Evolutionary conservation across 1,139 yeast species (phyloP).

Genomic region (Kurtzmaniella quercitrusa): DNA sequence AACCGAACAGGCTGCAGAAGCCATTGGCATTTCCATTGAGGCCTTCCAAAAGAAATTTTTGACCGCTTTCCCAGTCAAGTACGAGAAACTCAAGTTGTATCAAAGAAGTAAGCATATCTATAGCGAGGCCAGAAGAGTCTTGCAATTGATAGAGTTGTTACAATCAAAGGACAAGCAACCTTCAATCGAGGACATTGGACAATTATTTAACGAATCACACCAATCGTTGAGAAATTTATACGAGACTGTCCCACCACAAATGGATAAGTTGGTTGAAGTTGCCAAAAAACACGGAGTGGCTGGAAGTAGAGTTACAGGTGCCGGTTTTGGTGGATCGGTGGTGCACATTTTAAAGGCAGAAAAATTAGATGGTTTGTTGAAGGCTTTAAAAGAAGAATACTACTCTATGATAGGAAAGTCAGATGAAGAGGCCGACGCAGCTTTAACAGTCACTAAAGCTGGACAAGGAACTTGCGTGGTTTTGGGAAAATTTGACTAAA

Average conservation of each 20-base stretch:
- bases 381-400: constrained; percentile 46
- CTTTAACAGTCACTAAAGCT: constrained; percentile 56
- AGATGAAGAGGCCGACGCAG: constrained; percentile 41
- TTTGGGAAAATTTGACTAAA: neutral
- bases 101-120: constrained; percentile 62
- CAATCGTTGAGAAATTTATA: constrained; percentile 43
- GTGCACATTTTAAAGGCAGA: constrained; percentile 57
- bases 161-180: neutral
- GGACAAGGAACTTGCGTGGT: constrained; percentile 50
- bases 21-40: constrained; percentile 38
- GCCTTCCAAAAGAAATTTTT: constrained; percentile 45
- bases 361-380: constrained; percentile 38
- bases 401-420: constrained; percentile 48
- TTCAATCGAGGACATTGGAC: constrained; percentile 37
- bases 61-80: constrained; percentile 53
- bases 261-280: constrained; percentile 48
- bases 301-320: constrained; percentile 74
- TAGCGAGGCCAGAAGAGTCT: constrained; percentile 59
- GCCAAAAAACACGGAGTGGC: constrained; percentile 55
- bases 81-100: constrained; percentile 50
- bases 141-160: constrained; percentile 20
- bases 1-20: constrained; percentile 44
- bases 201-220: constrained; percentile 59
- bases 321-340: constrained; percentile 79
- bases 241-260: constrained; percentile 54